These are phyloP conservation scores for Daldinia decipiens DNA, from an alignment of 495 filamentous ascomycete genomes.

Conservation along the genomic window DNA sequence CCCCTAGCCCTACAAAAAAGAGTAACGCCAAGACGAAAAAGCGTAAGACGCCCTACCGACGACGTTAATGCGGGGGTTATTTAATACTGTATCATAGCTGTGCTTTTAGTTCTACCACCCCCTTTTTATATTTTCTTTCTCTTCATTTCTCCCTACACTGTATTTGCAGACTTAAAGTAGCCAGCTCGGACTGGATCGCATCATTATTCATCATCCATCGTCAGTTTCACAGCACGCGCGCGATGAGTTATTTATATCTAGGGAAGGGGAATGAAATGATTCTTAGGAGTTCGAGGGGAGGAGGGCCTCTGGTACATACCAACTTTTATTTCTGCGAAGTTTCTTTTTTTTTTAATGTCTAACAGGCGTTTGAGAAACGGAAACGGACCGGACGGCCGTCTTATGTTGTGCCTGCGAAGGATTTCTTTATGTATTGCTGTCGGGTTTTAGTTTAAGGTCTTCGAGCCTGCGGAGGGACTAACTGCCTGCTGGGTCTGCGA, in stretches of 20 bases:
- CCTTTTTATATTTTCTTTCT: slow-evolving; percentile 11
- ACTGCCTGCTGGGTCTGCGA: neutral
- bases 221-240: neutral
- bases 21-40: slow-evolving; percentile 47
- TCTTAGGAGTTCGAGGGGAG: slow-evolving; percentile 17
- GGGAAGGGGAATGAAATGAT: neutral
- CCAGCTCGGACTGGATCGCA: slow-evolving; percentile 34
- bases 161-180: slow-evolving; percentile 28
- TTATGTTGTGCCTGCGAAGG: slow-evolving; percentile 3
- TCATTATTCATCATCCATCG: slow-evolving; percentile 7
- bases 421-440: neutral
- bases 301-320: slow-evolving; percentile 5
- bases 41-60: slow-evolving; percentile 45
- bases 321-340: neutral
- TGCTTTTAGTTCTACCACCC: slow-evolving; percentile 20
- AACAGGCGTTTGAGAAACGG: slow-evolving; percentile 21
- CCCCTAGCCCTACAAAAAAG: slow-evolving; percentile 43
- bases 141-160: slow-evolving; percentile 27
- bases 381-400: neutral
- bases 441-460: slow-evolving; percentile 2
- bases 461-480: slow-evolving; percentile 2
- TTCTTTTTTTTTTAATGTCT: slow-evolving; percentile 3
- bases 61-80: slow-evolving; percentile 32
- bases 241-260: slow-evolving; percentile 2
- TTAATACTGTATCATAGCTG: slow-evolving; percentile 31